These are phyloP conservation scores for Verticillium alfalfae DNA, from an alignment of 2,329 filamentous ascomycete species.

Conservation along the genomic window DNA sequence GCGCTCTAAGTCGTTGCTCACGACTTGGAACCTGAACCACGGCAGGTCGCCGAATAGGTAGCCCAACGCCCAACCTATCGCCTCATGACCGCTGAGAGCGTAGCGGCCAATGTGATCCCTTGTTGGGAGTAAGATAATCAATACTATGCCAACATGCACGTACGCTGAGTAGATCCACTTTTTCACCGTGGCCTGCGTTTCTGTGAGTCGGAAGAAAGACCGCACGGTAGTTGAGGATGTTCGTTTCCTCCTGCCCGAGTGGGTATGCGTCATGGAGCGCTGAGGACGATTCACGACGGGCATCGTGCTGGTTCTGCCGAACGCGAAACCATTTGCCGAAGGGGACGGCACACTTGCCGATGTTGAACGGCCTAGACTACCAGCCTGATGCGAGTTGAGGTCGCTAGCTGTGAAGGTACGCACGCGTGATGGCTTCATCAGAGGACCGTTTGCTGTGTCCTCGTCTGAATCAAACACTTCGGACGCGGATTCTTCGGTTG, in stretches of 20 bases:
- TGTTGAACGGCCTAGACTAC: not conserved
- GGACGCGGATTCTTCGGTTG: constrained; percentile 22
- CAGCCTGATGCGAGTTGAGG: constrained; percentile 1
- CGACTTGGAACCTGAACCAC: constrained; percentile 65
- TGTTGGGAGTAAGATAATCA: constrained; percentile 65
- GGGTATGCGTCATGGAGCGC: constrained; percentile 45
- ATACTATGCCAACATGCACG: constrained; percentile 63
- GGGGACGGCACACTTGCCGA: constrained; percentile 9
- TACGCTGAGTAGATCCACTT: constrained; percentile 83
- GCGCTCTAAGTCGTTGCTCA: constrained; percentile 60
- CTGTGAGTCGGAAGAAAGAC: constrained; percentile 75
- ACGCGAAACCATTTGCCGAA: constrained; percentile 13
- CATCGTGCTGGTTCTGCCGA: constrained; percentile 45
- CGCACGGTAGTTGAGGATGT: constrained; percentile 59
- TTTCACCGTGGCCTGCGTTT: constrained; percentile 66
- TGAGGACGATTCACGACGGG: constrained; percentile 30
- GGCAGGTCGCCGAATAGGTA: constrained; percentile 81
- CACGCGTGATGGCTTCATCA: constrained; percentile 13
- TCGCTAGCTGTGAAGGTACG: constrained; percentile 20
- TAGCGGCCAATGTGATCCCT: constrained; percentile 61
- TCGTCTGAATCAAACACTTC: constrained; percentile 22
- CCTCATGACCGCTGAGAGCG: constrained; percentile 69
- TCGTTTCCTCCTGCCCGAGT: constrained; percentile 61
- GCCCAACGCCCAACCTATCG: constrained; percentile 85
- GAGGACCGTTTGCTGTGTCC: not conserved